Base-by-base conservation (phyloP, 1,139 yeast species). In the Citeromyces hawaiiensis region DNA sequence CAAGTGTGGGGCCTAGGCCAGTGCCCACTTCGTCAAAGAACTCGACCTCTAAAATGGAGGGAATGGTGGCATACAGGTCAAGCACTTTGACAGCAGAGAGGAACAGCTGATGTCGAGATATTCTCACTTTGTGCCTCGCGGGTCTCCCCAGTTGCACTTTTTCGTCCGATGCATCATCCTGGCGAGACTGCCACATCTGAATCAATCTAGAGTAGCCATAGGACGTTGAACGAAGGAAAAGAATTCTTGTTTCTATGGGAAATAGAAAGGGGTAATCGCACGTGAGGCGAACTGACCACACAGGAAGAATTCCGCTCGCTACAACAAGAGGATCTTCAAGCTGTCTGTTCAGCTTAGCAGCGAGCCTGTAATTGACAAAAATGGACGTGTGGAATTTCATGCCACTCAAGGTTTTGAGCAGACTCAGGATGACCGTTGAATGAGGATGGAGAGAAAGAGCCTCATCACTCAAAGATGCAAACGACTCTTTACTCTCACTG, bases 1-100 rank as follows among this genome's bases (percentile, higher is more conserved):
- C 98, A 45, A 88, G 65, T 0, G 98, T 91, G 2, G 98, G 98
- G 0, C 98, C 98, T 39, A 87, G 61, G 0, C 98, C 98, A 1
- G 96, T 81, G 10, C 98, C 98, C n/a, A 72, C 96, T 55, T 91
- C 98, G 49, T 82, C 88, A 48, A 72, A 78, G 52, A 83, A 91
- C 54, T 88, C 96, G 43, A 91, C 79, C 50, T 91, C 97, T 37
- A 91, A 62, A 6, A 85, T 67, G 32, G 87, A 83, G 0, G 96
- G 91, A 14, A 81, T 72, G 0, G 86, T 62, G 0, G 94, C 95
- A 55, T 86, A 82, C 41, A 75, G 63, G 35, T 76, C 80, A 60
- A 91, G 65, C 1, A 88, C 83, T 51, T 85, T 85, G 37, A 83
- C 60, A 0, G 95, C 94, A 47, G 94, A 81, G 48, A 80, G 79